These are phyloP conservation scores for Termitomyces sp. DNA, from an alignment of 768 basidiomycete species.

Conservation along the genomic window DNA sequence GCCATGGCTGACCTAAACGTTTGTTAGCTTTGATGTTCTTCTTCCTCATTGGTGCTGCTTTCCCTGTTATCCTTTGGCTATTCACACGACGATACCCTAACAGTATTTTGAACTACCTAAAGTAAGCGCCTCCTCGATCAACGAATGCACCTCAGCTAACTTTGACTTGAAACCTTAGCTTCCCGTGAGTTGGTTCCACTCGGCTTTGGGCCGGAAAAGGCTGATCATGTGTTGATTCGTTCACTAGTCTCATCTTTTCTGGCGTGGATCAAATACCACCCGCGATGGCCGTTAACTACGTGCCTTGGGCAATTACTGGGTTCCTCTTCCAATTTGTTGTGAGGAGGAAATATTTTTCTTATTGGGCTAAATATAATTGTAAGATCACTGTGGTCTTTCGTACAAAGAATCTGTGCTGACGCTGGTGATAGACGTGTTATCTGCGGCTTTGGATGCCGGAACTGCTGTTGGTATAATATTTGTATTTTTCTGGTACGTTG, in stretches of 20 bases:
- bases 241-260: constrained; percentile 59
- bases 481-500: constrained; percentile 65
- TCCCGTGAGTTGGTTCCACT: constrained; percentile 37
- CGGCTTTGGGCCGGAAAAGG: neutral
- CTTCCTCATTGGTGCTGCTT: constrained; percentile 70
- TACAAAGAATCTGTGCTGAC: neutral
- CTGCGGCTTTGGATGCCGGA: constrained; percentile 74
- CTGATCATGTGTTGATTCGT: neutral
- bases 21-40: constrained; percentile 57
- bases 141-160: neutral
- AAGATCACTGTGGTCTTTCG: constrained; percentile 16
- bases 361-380: constrained; percentile 84
- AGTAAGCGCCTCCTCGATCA: constrained; percentile 40
- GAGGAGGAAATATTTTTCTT: constrained; percentile 62
- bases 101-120: constrained; percentile 62
- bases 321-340: constrained; percentile 80
- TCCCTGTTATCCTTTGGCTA: constrained; percentile 63
- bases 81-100: constrained; percentile 64
- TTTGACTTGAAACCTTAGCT: constrained; percentile 27
- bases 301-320: constrained; percentile 72
- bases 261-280: constrained; percentile 75
- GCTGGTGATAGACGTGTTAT: constrained; percentile 55
- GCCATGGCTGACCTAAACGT: neutral
- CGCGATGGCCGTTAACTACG: constrained; percentile 82
- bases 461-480: constrained; percentile 64